phyloP scores from a whole-genome alignment of 2,329 filamentous ascomycete genomes.

The Hypomyces rosellus region DNA sequence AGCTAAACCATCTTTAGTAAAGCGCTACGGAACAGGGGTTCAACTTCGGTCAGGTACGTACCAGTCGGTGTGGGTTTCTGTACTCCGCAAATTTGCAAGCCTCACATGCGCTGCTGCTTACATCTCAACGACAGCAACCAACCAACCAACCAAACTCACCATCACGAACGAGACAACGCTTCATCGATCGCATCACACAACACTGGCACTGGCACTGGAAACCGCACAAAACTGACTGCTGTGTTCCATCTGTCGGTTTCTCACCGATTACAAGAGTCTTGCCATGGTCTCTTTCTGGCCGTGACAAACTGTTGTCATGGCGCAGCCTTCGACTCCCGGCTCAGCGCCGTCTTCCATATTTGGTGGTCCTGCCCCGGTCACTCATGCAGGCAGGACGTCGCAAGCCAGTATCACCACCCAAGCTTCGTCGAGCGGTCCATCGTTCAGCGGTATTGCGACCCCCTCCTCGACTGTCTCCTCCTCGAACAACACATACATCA shows the following conservation, averaged over 20 bases:
- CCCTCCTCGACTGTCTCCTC: constrained; percentile 28
- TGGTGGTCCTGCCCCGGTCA: constrained; percentile 29
- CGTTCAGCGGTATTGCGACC: background rate
- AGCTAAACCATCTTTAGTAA: background rate
- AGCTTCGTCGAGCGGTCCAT: constrained; percentile 16
- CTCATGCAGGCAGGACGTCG: constrained; percentile 20
- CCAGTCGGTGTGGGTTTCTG: constrained; percentile 7
- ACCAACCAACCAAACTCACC: background rate
- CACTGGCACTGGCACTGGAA: too few relatives aligned
- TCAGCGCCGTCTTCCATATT: constrained; percentile 41
- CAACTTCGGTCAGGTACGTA: background rate
- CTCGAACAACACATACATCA: constrained; percentile 76
- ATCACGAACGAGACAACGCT: too few relatives aligned
- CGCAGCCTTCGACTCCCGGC: constrained; percentile 40
- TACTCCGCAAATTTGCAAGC: constrained; percentile 12
- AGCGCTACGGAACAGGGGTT: background rate
- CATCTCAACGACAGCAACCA: constrained; percentile 1
- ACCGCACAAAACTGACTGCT: too few relatives aligned
- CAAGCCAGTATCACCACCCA: constrained; percentile 22
- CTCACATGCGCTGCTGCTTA: constrained; percentile 5
- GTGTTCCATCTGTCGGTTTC: too few relatives aligned
- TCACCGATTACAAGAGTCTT: background rate
- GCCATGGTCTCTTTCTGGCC: constrained; percentile 4
- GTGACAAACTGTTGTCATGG: constrained; percentile 30
- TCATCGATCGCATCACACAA: too few relatives aligned